Conservation (phyloP, 371 early-diverging fungal species). For the Homolaphlyctis polyrhiza region DNA sequence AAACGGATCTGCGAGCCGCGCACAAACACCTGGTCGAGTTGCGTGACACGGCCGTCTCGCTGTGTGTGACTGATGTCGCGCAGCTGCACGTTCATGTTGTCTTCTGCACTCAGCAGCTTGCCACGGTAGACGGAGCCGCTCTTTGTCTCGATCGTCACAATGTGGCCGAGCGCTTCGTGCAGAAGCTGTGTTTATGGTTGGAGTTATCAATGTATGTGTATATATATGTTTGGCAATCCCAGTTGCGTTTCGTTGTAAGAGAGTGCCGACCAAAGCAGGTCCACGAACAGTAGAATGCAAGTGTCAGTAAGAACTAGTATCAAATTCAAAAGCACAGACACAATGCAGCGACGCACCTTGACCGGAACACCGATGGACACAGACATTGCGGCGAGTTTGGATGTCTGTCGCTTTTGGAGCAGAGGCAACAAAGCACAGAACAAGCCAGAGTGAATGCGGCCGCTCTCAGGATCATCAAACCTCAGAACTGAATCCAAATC, state of each 20-base stretch:
- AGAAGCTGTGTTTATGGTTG: conserved; percentile 59
- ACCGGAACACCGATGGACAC: conserved; percentile 93
- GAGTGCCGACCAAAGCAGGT: neutral
- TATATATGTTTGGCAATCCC: too few relatives aligned
- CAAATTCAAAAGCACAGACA: too few relatives aligned
- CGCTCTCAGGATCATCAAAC: too few relatives aligned
- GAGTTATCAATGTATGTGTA: neutral
- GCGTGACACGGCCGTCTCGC: conserved; percentile 84
- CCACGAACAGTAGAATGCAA: too few relatives aligned
- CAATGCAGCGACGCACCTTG: conserved; percentile 27
- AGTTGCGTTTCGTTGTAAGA: too few relatives aligned
- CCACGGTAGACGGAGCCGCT: conserved; percentile 93
- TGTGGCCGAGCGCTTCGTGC: conserved; percentile 96
- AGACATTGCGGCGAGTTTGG: too few relatives aligned
- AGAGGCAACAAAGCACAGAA: too few relatives aligned
- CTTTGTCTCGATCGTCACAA: conserved; percentile 91
- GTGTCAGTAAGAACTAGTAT: too few relatives aligned
- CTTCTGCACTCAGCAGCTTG: conserved; percentile 92
- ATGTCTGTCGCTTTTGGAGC: too few relatives aligned
- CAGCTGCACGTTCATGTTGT: conserved; percentile 98
- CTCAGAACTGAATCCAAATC: too few relatives aligned
- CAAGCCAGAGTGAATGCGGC: too few relatives aligned
- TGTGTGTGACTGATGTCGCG: conserved; percentile 87
- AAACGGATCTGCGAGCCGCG: conserved; percentile 95
- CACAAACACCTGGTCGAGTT: conserved; percentile 93